Evolutionary conservation across 768 basidiomycete species (phyloP).

Genomic region (Suillus placidus): DNA sequence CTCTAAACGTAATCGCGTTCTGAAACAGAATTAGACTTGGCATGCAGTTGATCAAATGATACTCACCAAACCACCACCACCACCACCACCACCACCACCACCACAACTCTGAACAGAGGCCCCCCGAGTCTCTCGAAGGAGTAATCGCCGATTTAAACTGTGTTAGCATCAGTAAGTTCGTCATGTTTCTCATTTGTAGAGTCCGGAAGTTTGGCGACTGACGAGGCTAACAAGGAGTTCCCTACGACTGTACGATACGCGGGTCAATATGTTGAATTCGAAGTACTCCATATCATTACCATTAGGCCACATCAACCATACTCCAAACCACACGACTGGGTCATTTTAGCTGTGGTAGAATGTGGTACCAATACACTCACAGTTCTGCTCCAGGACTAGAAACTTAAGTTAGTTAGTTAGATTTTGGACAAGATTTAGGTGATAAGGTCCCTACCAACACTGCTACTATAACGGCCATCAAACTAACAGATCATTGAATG

Average conservation of each 20-base stretch:
- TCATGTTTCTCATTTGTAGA: neutral
- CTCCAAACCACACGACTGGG: no score
- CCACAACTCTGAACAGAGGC: neutral
- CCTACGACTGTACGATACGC: no score
- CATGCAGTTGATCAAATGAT: neutral
- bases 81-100: neutral
- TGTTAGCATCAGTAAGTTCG: neutral
- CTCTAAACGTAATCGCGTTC: neutral
- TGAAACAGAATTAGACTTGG: neutral
- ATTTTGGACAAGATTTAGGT: neutral
- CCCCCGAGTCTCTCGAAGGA: neutral
- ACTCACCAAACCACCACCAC: neutral
- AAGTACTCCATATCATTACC: no score
- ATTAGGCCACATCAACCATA: no score
- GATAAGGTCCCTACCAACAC: neutral
- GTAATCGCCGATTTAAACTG: neutral
- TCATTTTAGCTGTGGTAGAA: neutral
- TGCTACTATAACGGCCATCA: neutral
- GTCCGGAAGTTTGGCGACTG: neutral
- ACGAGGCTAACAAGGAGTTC: neutral
- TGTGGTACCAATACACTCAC: neutral
- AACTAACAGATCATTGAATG: neutral
- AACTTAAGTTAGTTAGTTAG: neutral
- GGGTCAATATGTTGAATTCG: no score
- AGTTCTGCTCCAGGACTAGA: neutral